Conservation (phyloP, 129 eudicot species). For the Daucus carota region DNA sequence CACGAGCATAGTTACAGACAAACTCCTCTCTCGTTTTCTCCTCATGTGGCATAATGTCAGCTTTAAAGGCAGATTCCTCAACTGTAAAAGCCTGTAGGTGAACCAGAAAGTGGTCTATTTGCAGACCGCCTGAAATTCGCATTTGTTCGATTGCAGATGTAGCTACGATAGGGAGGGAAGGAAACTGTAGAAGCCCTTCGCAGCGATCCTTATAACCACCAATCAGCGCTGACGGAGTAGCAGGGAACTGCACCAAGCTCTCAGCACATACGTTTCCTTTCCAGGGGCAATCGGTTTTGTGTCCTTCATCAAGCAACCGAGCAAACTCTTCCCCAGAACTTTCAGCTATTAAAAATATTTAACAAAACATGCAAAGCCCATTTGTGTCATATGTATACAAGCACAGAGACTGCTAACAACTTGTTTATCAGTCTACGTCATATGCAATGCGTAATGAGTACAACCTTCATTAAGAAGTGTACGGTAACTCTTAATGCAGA, state of each 20-base stretch:
- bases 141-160: constrained; percentile 67
- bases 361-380: neutral
- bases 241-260: constrained; percentile 92
- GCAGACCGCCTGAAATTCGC: constrained; percentile 54
- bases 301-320: constrained; percentile 70
- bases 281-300: constrained; percentile 76
- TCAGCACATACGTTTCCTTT: constrained; percentile 88
- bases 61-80: constrained; percentile 51
- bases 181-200: constrained; percentile 88
- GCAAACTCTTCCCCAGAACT: constrained; percentile 61
- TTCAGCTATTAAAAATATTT: constrained; percentile 34
- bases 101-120: constrained; percentile 68
- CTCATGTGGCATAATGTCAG: constrained; percentile 41
- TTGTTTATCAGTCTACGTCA: neutral
- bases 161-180: constrained; percentile 67
- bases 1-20: constrained; percentile 58
- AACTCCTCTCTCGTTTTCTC: constrained; percentile 53
- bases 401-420: too few species aligned
- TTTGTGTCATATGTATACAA: too few species aligned
- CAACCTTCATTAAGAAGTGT: neutral
- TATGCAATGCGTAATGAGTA: neutral
- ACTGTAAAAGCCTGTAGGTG: constrained; percentile 32
- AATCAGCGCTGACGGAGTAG: constrained; percentile 79
- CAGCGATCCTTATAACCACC: constrained; percentile 94
- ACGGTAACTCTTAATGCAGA: neutral